phyloP scores from a whole-genome alignment of 306 rosid species.

The Trichosanthes cucumerina region DNA sequence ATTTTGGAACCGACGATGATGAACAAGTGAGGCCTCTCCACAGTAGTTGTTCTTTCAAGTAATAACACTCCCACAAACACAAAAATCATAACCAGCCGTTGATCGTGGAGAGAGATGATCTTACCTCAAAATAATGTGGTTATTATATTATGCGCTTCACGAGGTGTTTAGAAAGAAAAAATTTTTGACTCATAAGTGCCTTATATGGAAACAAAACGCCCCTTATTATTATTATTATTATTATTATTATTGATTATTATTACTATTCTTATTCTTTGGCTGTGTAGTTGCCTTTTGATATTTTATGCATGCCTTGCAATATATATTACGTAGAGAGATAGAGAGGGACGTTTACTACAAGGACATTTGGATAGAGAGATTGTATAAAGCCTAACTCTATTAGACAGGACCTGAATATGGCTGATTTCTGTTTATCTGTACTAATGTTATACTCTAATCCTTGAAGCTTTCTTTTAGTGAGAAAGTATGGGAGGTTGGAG shows the following conservation, averaged over 20 bases:
- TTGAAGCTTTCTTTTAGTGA: not conserved
- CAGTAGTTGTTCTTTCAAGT: constrained; percentile 23
- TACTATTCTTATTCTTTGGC: not conserved
- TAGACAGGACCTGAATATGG: not conserved
- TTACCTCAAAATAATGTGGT: constrained; percentile 2
- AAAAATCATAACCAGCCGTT: not conserved
- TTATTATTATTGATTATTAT: not conserved
- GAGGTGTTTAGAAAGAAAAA: not conserved
- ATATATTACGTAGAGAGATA: not conserved
- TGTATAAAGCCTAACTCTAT: not conserved
- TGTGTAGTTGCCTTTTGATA: not conserved
- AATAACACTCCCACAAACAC: constrained; percentile 10
- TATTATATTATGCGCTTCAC: not conserved
- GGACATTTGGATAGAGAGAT: not conserved
- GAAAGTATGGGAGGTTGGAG: too few relatives aligned
- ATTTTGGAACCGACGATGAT: constrained; percentile 95
- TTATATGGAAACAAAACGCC: constrained; percentile 2
- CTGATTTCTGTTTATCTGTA: not conserved
- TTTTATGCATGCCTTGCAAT: not conserved
- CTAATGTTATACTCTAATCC: not conserved
- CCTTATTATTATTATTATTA: constrained; percentile 1
- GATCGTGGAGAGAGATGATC: constrained; percentile 2
- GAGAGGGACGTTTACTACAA: not conserved
- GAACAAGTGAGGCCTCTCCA: constrained; percentile 36
- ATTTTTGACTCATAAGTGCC: constrained; percentile 10